Evolutionary conservation across 495 filamentous ascomycete genomes (phyloP), one percentile per base, ranked within the genome.

Genomic region (Neurospora sublineolata): DNA sequence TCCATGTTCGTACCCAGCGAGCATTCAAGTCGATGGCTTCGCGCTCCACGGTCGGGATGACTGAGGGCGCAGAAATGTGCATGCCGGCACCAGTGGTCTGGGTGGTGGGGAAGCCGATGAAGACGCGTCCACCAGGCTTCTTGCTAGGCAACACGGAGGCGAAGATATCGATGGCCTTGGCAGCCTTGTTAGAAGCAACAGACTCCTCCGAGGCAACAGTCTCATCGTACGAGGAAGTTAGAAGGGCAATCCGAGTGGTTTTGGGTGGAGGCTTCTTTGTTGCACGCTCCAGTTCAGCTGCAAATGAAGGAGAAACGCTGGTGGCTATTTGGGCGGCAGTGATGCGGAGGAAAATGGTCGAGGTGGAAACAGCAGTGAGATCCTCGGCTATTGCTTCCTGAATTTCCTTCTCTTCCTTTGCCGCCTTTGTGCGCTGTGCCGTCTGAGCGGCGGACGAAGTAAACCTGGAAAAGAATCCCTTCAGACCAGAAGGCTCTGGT

Each of bases 11-110:
- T 27, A 99, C 93, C 83, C 91, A 94, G 67, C 93, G 89, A 58
- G 96, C 95, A 80, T 98, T 98, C 69, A 99, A 85, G 77, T 99
- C 96, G 60, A 98, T 97, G 68, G 91, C 93, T 80, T 99, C 96
- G 70, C 96, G 88, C 82, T 99, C 96, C n/a, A 98, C 96, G 0
- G 96, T 99, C 3, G 96, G 96, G 73, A 99, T 98, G 44, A 98
- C 90, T 18, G 94, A 97, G 8, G 94, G 94, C 1, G 96, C 96
- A n/a, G 94, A 97, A n/a, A 99, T 91, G 81, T 99, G 96, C 75
- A 93, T 92, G 39, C 93, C 92, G 14, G 94, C 89, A 36, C 94
- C 94, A 3, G 96, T 99, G 1, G 96, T 99, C 81, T 99, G 96
- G 67, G 92, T 92, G 4, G 96, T 99, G 33, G 95, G 94, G 79